Evolutionary conservation across 2,329 filamentous ascomycete species (phyloP).

Genomic region (Fusarium paranaense): DNA sequence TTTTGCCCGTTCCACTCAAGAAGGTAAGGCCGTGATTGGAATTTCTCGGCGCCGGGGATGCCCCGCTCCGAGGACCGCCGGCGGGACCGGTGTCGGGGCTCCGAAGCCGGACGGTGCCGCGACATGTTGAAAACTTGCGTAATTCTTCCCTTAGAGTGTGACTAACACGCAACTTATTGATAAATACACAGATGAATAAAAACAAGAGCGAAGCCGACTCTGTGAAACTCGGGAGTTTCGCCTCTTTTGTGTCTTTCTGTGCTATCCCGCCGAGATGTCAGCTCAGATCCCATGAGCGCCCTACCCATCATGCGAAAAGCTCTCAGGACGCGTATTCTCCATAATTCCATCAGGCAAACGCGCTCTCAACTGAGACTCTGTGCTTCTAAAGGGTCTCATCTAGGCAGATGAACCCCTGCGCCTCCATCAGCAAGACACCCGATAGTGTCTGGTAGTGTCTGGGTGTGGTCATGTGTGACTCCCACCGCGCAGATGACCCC

Average conservation of each 20-base stretch:
- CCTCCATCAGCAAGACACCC: slow-evolving; percentile 29
- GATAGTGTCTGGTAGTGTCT: slow-evolving; percentile 24
- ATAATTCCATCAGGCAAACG: slow-evolving; percentile 5
- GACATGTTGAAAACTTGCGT: slow-evolving; percentile 24
- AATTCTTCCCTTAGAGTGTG: neutral
- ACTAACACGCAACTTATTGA: too few species aligned
- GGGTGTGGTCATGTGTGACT: slow-evolving; percentile 38
- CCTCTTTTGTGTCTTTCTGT: slow-evolving; percentile 30
- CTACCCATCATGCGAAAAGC: slow-evolving; percentile 36
- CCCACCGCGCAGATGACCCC: slow-evolving; percentile 35
- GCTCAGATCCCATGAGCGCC: slow-evolving; percentile 35
- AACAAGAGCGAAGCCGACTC: neutral
- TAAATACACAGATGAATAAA: neutral
- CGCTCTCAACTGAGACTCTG: slow-evolving; percentile 5
- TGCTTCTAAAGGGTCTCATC: slow-evolving; percentile 9
- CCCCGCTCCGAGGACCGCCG: slow-evolving; percentile 39
- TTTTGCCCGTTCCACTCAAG: slow-evolving; percentile 41
- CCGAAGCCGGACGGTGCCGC: slow-evolving; percentile 25
- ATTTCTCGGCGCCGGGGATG: slow-evolving; percentile 6
- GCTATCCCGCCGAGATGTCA: slow-evolving; percentile 4
- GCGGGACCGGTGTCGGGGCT: slow-evolving; percentile 32
- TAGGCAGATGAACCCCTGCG: slow-evolving; percentile 40
- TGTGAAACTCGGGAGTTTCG: slow-evolving; percentile 3
- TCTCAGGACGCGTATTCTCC: slow-evolving; percentile 15
- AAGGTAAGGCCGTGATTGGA: slow-evolving; percentile 33